A percentile compares a stretch with the other conserved stretches of the same genome.
phyloP scores from a whole-genome alignment of 1,284 basidiomycete genomes.

The Mycena sp. region DNA sequence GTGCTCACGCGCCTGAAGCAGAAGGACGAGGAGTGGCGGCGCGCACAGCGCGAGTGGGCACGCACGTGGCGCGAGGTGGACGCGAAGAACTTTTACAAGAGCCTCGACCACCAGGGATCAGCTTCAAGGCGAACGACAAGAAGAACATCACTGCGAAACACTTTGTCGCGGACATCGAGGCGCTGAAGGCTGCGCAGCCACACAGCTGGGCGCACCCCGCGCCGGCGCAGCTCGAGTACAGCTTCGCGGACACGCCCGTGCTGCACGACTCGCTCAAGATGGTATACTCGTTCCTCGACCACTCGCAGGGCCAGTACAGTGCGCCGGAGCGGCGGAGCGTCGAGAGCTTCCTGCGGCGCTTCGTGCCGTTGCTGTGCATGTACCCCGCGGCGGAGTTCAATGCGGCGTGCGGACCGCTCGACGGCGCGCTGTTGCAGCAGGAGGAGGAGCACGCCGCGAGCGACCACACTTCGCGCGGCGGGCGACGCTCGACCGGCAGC shows the following conservation, averaged over 20 bases:
- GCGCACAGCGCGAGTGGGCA: conserved; percentile 95
- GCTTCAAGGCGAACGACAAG: conserved; percentile 97
- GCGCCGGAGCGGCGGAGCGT: conserved; percentile 83
- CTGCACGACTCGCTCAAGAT: conserved; percentile 92
- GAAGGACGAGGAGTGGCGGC: conserved; percentile 98
- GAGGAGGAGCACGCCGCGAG: conserved; percentile 56
- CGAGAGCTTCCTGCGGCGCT: conserved; percentile 86
- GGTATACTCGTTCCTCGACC: conserved; percentile 91
- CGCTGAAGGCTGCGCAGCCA: conserved; percentile 74
- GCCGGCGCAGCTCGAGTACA: conserved; percentile 80
- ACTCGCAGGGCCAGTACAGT: conserved; percentile 80
- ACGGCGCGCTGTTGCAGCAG: conserved; percentile 38
- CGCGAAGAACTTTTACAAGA: conserved; percentile 97
- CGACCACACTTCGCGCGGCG: conserved; percentile 47
- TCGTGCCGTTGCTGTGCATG: conserved; percentile 88
- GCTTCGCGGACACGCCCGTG: conserved; percentile 82
- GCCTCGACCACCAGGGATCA: conserved; percentile 96
- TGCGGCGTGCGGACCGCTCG: conserved; percentile 70
- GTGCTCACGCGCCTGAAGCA: conserved; percentile 91
- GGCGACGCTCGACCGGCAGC: conserved; percentile 56
- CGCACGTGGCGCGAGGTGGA: conserved; percentile 98
- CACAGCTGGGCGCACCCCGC: conserved; percentile 56
- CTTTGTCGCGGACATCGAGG: conserved; percentile 91
- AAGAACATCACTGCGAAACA: conserved; percentile 93
- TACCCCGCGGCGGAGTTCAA: conserved; percentile 83